Base-by-base conservation (phyloP, 352 stramenopile species). In the Globisporangium cederbergense region DNA sequence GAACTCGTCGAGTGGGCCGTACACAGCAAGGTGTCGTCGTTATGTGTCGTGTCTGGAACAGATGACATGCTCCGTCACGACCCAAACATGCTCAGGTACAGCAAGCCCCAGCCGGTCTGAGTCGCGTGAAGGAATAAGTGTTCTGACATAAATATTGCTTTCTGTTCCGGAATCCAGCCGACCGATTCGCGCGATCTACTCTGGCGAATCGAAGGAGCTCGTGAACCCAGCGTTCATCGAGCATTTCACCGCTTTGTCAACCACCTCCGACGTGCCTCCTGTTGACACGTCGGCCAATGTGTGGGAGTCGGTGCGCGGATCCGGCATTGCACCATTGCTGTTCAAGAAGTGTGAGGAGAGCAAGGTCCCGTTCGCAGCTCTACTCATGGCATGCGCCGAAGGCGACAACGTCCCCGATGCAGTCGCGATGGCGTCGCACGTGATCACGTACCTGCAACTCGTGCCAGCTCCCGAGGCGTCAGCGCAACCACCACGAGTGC, bases 1-100 rank as follows among this genome's bases (percentile, higher is more conserved):
- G 83, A 95, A 22, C 62, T 95, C 32, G 78, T 79, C 18, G 65
- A 77, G 0, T 95, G 86, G 86, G 78, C 80, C 0, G 45, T 60
- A 1, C 52, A 22, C 25, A 77, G 64, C 42, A 77, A 85, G 7
- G 78, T 86, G 18, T 57, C 75, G 16, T 77, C 71, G 30, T 58
- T 95, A 14, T 75, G 81, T 30, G 71, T 91, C 13, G 65, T 93
- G 5, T 74, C 78, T 54, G 86, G 86, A 18, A 85, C 72, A 30
- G 84, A 95, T 57, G 82, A 93, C 62, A 95, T 95, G 86, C 72
- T 95, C 22, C 83, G 83, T 45, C 83, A 91, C 46, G 83, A 94
- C 57, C 60, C 64, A 51, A 87, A 90, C 68, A 91, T 90, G 82
- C 80, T 80, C 55, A 80, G 72, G 82, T 66, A 11, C 45, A 45